Evolutionary conservation across 257 asterid genomes (phyloP).

Genomic region (Solanum sitiens): DNA sequence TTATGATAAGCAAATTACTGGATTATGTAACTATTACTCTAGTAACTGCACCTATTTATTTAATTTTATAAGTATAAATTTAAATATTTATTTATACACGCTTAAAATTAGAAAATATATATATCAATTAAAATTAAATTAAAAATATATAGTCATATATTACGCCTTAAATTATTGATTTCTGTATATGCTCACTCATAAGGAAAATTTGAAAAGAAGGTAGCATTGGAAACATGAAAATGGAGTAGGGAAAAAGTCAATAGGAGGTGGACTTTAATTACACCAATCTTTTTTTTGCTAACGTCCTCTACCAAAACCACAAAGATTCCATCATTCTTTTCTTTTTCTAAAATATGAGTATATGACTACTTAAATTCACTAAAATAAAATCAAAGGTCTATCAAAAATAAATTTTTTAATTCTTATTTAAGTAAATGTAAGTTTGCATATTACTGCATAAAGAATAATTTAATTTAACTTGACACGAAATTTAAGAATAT

Average conservation of each 20-base stretch:
- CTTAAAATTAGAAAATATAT: accelerated
- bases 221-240: conserved; percentile 7
- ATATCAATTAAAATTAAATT: too few relatives aligned
- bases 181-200: background rate
- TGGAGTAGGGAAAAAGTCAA: conserved; percentile 19
- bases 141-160: too few relatives aligned
- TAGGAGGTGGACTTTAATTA: conserved; percentile 26
- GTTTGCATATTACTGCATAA: too few relatives aligned
- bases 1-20: background rate
- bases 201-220: background rate
- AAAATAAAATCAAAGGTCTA: too few relatives aligned
- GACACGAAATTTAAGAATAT: too few relatives aligned
- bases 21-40: background rate
- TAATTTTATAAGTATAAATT: too few relatives aligned
- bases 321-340: conserved; percentile 42
- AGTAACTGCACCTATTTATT: background rate
- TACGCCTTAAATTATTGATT: too few relatives aligned
- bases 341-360: conserved; percentile 1
- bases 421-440: too few relatives aligned
- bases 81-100: background rate
- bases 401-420: too few relatives aligned
- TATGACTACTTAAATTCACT: too few relatives aligned
- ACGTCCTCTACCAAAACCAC: conserved; percentile 27
- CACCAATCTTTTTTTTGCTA: conserved; percentile 22
- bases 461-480: too few relatives aligned